phyloP scores from a whole-genome alignment of 176 grass and related monocot species.

The Chloris gayana region DNA sequence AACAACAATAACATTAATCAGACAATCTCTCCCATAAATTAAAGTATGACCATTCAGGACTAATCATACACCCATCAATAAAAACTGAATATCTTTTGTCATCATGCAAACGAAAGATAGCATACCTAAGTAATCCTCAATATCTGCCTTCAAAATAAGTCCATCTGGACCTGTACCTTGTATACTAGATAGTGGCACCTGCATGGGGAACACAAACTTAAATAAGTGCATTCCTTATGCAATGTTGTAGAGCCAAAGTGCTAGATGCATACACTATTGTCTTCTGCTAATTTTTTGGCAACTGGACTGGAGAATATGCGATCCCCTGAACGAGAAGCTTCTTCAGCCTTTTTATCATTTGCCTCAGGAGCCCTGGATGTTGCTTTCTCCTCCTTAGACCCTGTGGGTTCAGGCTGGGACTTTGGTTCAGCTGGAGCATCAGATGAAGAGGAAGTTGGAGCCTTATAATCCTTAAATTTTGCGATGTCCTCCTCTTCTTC shows the following conservation, averaged over 20 bases:
- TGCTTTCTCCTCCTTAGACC: constrained; percentile 55
- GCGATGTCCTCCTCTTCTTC: constrained; percentile 88
- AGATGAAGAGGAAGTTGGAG: constrained; percentile 57
- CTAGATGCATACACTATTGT: constrained; percentile 63
- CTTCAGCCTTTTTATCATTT: constrained; percentile 52
- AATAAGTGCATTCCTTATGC: neutral
- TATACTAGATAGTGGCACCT: constrained; percentile 80
- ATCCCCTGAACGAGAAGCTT: constrained; percentile 59
- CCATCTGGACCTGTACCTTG: constrained; percentile 94
- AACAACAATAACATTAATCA: constrained; percentile 1
- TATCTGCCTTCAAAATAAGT: constrained; percentile 86
- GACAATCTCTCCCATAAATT: neutral
- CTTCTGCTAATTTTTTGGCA: constrained; percentile 90
- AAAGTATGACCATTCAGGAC: neutral
- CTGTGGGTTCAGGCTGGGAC: constrained; percentile 36
- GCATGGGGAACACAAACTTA: constrained; percentile 20
- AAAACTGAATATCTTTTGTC: neutral
- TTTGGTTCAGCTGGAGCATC: constrained; percentile 49
- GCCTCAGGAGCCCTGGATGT: constrained; percentile 48
- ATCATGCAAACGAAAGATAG: neutral
- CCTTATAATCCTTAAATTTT: constrained; percentile 90
- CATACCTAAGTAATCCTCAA: constrained; percentile 93
- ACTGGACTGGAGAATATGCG: constrained; percentile 83
- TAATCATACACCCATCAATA: neutral
- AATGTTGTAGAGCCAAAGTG: constrained; percentile 5